Base-by-base conservation (phyloP, 768 basidiomycete species). In the Rhodocollybia butyracea region DNA sequence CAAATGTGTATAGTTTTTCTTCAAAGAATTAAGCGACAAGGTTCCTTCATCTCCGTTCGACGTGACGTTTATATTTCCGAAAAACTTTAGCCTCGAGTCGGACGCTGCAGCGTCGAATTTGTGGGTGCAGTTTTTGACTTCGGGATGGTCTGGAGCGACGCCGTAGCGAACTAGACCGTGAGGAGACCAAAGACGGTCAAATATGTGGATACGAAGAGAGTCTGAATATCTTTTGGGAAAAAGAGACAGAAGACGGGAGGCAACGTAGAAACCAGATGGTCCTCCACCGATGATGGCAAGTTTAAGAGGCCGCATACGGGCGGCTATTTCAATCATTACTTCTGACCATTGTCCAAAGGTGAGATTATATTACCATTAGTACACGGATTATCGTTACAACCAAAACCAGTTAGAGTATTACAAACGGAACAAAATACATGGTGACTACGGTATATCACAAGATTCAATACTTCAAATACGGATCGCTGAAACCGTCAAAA, bases 111-210 rank as follows among this genome's bases (percentile, higher is more conserved):
- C 73, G 64, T 96, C 92, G 62, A 99, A 98, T 75, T 96, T 98
- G 72, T 96, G 84, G 22, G 89, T 93, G 72, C 94, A 97, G 70
- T 98, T 98, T 95, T 98, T 99, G 69, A 98, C 95, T 74, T 98
- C 96, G 10, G 97, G 94, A 70, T 98, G 96, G 73, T 98, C 96
- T 41, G 96, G 96, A 11, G 97, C 96, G 13, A 99, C 95, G 0
- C 97, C 95, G 64, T 95, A 99, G 42, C 97, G 78, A 3, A 97
- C 94, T 1, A 98, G 79, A 0, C 97, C 97, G 66, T 97, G 91
- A 11, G 96, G 96, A 27, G 93, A 86, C 82, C 95, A 98, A 11
- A 96, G 77, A 31, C 92, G 80, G 72, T 99, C 96, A 67, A 85
- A 99, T 65, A 99, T 71, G 67, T 98, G 93, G 13, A 98, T 81